A percentile compares a stretch with the other conserved stretches of the same genome.
phyloP scores from a whole-genome alignment of 495 filamentous ascomycete genomes.

The Neurospora tetraspora region DNA sequence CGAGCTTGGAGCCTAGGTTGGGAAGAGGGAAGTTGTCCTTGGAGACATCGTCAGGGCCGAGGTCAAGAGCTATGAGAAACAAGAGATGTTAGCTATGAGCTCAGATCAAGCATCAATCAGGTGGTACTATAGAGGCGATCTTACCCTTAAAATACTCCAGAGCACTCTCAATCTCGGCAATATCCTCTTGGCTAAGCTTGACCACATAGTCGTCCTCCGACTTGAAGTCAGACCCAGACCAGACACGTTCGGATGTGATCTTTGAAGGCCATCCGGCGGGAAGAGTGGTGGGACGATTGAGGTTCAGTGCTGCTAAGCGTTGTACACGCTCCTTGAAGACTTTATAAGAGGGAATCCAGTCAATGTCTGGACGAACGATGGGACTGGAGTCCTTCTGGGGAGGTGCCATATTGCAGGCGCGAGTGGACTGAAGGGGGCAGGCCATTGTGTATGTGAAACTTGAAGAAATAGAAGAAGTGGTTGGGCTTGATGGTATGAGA shows the following conservation, averaged over 20 bases:
- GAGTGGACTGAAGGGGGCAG: not conserved
- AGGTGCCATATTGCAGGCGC: not conserved
- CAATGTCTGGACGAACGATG: constrained; percentile 17
- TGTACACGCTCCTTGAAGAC: constrained; percentile 19
- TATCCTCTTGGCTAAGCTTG: constrained; percentile 11
- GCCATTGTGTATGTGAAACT: not conserved
- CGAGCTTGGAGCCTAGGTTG: constrained; percentile 5
- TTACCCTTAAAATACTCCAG: constrained; percentile 18
- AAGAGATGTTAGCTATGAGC: not conserved
- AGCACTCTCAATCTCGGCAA: constrained; percentile 17
- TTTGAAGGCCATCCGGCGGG: constrained; percentile 18
- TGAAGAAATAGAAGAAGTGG: not conserved
- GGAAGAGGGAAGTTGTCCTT: constrained; percentile 17
- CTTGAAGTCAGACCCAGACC: constrained; percentile 18
- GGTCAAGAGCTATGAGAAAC: constrained; percentile 4
- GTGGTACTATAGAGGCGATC: not conserved
- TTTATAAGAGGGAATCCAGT: constrained; percentile 22
- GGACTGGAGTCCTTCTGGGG: not conserved
- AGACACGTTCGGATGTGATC: constrained; percentile 13
- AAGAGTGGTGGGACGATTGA: constrained; percentile 17
- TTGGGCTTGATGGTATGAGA: not conserved
- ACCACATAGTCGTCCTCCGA: constrained; percentile 18
- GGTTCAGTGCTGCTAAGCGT: constrained; percentile 9
- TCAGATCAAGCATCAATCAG: not conserved
- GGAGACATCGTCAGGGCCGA: constrained; percentile 16